Base-by-base conservation (phyloP, 2,329 filamentous ascomycete genomes). In the Claviceps maximensis region DNA sequence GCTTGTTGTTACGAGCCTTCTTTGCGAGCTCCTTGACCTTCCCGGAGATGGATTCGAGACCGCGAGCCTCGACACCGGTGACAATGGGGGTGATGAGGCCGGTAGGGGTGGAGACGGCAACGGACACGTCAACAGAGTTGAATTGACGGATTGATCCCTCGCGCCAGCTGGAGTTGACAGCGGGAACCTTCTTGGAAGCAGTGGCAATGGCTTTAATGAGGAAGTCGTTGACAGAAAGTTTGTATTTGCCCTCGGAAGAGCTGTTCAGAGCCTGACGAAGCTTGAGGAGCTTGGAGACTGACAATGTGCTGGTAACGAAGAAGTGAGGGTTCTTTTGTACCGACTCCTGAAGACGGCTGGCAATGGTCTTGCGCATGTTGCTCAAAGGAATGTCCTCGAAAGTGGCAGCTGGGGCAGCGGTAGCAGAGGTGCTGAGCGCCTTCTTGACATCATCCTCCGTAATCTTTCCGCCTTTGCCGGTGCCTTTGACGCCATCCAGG, bases 201-300 rank as follows among this genome's bases (percentile, higher is more conserved):
- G 87, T 76, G 55, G 82, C 87, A 55, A 91, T 87, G 61, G 91
- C 93, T 82, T 98, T 98, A 80, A 98, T 89, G 58, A 98, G 79
- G 80, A 98, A 95, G 74, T 98, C 93, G 74, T 98, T 98, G 74
- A 98, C 89, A n/a, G 90, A 96, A 55, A 98, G 87, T 82, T 96
- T 98, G 82, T 95, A 98, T 72, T 89, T 84, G 74, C 91, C 93
- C 58, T 95, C 85, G 48, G 88, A 77, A 13, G 87, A 84, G 67
- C 83, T 81, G 76, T 98, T 98, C 61, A 98, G 82, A 55, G 91
- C 89, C 73, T 88, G 82, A 65, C 93, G 89, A 63, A 98, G 89
- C 79, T 96, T 97, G 65, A 95, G 77, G 49, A 98, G 87, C 81
- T 97, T 97, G 71, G 78, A 80, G 59, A 98, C 93, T 54, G 91